Evolutionary conservation across 2,329 filamentous ascomycete genomes (phyloP).

Genomic region (Exutisphaerella laricina): DNA sequence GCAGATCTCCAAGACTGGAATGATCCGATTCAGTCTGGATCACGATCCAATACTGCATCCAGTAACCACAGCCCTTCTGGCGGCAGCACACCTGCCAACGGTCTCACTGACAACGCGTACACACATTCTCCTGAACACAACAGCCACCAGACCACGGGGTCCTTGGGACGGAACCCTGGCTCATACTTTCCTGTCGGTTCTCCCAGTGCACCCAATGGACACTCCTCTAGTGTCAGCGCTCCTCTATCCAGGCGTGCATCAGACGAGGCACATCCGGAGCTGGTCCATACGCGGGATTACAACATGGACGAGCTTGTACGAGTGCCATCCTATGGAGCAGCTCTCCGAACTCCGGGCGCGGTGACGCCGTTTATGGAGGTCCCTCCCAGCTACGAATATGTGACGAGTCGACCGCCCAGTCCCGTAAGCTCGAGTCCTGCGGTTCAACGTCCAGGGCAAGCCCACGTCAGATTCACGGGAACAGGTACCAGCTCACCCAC

Average conservation of each 20-base stretch:
- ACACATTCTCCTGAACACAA: conserved; percentile 22
- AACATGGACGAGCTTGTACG: conserved; percentile 45
- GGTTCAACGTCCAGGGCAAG: conserved; percentile 26
- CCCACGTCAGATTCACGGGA: conserved; percentile 21
- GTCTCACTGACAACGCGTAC: conserved; percentile 12
- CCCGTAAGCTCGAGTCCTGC: conserved; percentile 11
- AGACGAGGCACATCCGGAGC: conserved; percentile 24
- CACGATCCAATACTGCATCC: conserved; percentile 21
- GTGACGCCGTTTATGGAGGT: conserved; percentile 39
- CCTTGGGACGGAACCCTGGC: conserved; percentile 6
- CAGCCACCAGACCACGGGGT: conserved; percentile 9
- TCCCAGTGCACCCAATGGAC: conserved; percentile 10
- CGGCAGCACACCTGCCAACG: conserved; percentile 28
- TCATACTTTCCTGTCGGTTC: conserved; percentile 23
- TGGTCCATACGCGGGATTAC: conserved; percentile 31
- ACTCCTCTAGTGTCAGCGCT: conserved; percentile 26
- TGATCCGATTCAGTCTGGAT: conserved; percentile 25
- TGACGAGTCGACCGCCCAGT: conserved; percentile 39
- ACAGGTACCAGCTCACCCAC: conserved; percentile 21
- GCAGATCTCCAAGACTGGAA: conserved; percentile 46
- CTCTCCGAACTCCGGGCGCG: conserved; percentile 41
- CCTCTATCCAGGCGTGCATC: conserved; percentile 33
- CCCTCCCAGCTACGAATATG: conserved; percentile 43
- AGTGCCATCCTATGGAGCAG: conserved; percentile 49
- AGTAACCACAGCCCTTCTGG: conserved; percentile 30